Evolutionary conservation across 2,329 filamentous ascomycete species (phyloP).

Genomic region (Neonectria ditissima): DNA sequence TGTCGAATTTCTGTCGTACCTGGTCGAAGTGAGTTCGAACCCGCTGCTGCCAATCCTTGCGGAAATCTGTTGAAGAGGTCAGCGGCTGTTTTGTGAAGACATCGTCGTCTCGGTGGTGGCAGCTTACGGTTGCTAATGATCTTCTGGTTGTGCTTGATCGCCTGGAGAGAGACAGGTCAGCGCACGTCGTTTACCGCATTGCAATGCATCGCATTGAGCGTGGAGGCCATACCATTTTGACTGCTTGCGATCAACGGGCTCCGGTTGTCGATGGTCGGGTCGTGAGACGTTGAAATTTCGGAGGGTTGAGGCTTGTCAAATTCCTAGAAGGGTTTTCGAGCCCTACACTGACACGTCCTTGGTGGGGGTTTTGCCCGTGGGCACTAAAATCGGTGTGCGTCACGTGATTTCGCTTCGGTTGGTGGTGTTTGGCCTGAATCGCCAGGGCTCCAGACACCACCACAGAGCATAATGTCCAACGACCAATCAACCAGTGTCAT

Average conservation of each 20-base stretch:
- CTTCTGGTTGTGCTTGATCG: slow-evolving; percentile 99
- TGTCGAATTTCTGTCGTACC: slow-evolving; percentile 68
- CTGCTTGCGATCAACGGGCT: slow-evolving; percentile 64
- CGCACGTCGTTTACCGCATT: slow-evolving; percentile 37
- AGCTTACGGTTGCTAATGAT: slow-evolving; percentile 92
- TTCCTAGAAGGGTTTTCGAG: slow-evolving; percentile 57
- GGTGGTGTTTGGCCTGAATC: slow-evolving; percentile 4
- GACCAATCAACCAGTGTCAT: not conserved
- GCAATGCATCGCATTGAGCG: slow-evolving; percentile 38
- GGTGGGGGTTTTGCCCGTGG: slow-evolving; percentile 45
- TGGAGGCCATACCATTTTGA: slow-evolving; percentile 62
- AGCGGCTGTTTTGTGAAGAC: slow-evolving; percentile 51
- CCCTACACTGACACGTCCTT: slow-evolving; percentile 53
- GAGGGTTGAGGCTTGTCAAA: slow-evolving; percentile 54
- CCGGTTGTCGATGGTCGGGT: slow-evolving; percentile 57
- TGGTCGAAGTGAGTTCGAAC: slow-evolving; percentile 99
- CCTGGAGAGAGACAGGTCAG: slow-evolving; percentile 62
- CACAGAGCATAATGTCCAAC: not conserved
- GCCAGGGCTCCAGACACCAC: not conserved
- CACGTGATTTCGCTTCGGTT: slow-evolving; percentile 34
- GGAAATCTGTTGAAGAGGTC: slow-evolving; percentile 78
- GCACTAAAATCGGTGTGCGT: slow-evolving; percentile 38
- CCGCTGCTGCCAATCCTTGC: slow-evolving; percentile 99
- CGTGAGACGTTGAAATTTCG: slow-evolving; percentile 55
- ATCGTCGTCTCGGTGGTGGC: slow-evolving; percentile 47